These are phyloP conservation scores for Cylindrotheca fusiformis DNA, from an alignment of 108 stramenopile genomes.

Conservation along the genomic window DNA sequence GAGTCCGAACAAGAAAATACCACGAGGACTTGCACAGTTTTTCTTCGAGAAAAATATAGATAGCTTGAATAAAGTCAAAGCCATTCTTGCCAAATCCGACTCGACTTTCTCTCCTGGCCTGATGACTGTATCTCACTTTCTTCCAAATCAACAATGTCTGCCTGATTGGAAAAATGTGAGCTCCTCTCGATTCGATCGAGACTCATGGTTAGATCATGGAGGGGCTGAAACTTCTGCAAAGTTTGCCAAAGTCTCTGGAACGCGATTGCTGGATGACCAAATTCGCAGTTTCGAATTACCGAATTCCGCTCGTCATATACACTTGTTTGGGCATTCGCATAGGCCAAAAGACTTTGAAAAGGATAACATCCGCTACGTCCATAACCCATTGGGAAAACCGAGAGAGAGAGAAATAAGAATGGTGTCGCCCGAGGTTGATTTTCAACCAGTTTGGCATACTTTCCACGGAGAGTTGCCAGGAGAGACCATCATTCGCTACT, in stretches of 20 bases:
- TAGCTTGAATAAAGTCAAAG: not conserved
- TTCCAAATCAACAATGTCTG: constrained; percentile 50
- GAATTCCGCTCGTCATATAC: constrained; percentile 21
- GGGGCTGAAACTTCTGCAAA: constrained; percentile 51
- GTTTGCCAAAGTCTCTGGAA: constrained; percentile 68
- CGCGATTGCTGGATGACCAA: constrained; percentile 41
- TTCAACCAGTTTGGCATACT: constrained; percentile 50
- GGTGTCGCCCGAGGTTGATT: constrained; percentile 40
- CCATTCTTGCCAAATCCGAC: not conserved
- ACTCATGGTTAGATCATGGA: constrained; percentile 61
- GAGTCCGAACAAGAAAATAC: constrained; percentile 28
- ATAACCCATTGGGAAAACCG: constrained; percentile 66
- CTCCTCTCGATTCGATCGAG: constrained; percentile 15
- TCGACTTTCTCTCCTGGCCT: not conserved
- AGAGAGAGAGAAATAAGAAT: constrained; percentile 52
- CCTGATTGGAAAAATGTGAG: constrained; percentile 60
- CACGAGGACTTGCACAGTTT: constrained; percentile 31
- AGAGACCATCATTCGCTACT: constrained; percentile 44
- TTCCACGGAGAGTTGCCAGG: constrained; percentile 1
- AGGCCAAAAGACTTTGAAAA: constrained; percentile 63
- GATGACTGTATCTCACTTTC: constrained; percentile 61
- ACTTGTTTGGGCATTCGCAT: constrained; percentile 69
- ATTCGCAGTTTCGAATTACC: constrained; percentile 30
- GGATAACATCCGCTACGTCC: constrained; percentile 53
- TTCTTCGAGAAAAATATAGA: constrained; percentile 31